Conservation (phyloP, 2,329 filamentous ascomycete genomes). For the Aspergillus candidus region DNA sequence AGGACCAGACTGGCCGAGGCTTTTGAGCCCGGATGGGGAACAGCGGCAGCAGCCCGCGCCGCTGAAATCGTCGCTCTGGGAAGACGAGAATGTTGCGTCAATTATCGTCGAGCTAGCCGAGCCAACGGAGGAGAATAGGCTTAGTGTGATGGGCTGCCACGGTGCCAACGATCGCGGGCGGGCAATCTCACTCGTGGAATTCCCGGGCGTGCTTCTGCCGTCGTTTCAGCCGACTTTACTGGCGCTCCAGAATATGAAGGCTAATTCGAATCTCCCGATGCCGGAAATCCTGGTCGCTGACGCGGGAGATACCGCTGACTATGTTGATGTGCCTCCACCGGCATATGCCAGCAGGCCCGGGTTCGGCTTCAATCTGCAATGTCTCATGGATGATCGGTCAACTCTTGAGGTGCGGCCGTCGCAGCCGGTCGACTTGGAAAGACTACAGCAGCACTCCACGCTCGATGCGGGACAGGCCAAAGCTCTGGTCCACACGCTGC, state of each 20-base stretch:
- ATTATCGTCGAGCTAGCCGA: conserved; percentile 25
- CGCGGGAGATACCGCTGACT: conserved; percentile 1
- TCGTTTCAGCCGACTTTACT: conserved; percentile 54
- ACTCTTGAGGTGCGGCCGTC: conserved; percentile 17
- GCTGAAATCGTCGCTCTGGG: conserved; percentile 15
- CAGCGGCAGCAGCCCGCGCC: not conserved
- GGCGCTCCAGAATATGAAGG: conserved; percentile 51
- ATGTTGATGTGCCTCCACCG: conserved; percentile 40
- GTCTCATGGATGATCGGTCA: conserved; percentile 20
- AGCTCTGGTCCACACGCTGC: conserved; percentile 15
- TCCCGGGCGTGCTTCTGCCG: conserved; percentile 54
- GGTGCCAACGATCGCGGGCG: not conserved
- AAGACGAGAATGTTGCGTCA: conserved; percentile 21
- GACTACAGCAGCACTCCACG: conserved; percentile 11
- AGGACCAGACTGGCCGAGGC: conserved; percentile 10
- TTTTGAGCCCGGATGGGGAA: conserved; percentile 1
- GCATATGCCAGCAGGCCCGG: conserved; percentile 44
- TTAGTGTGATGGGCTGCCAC: conserved; percentile 15
- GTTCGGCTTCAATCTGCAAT: conserved; percentile 43
- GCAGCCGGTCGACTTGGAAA: conserved; percentile 13
- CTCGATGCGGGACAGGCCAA: conserved; percentile 18
- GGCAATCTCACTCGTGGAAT: conserved; percentile 49
- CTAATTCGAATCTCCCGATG: conserved; percentile 44
- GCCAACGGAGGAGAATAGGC: conserved; percentile 17
- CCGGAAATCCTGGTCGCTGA: conserved; percentile 35